Conservation (phyloP, 139 green algal species). For the Pleodorina starrii region DNA sequence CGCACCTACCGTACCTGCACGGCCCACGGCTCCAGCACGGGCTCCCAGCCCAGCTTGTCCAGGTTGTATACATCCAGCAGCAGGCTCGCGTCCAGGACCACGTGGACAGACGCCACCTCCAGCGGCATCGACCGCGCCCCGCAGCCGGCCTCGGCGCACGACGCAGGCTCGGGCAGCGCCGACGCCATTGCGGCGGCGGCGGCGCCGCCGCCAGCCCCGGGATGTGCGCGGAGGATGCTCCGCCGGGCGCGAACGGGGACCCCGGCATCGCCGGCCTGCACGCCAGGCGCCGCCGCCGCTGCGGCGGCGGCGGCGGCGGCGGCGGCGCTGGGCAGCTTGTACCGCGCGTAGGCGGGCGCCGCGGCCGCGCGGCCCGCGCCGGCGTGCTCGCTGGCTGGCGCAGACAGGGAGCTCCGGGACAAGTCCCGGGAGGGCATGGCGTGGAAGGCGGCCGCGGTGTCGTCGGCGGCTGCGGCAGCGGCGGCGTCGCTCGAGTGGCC, state of each 20-base stretch:
- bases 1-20: slow-evolving; percentile 63
- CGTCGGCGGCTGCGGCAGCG: too few relatives aligned
- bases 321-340: neutral
- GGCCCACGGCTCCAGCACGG: slow-evolving; percentile 81
- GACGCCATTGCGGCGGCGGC: slow-evolving; percentile 4
- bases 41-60: slow-evolving; percentile 81
- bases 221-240: too few relatives aligned
- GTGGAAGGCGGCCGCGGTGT: neutral
- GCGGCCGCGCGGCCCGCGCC: neutral
- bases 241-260: too few relatives aligned
- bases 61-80: slow-evolving; percentile 73
- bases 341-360: neutral
- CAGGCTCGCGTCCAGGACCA: slow-evolving; percentile 43
- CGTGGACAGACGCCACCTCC: slow-evolving; percentile 56
- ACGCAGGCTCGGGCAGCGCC: too few relatives aligned
- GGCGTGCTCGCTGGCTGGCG: neutral
- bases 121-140: slow-evolving; percentile 36
- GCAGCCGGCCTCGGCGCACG: neutral
- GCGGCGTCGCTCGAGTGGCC: neutral
- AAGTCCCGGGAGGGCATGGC: neutral
- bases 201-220: slow-evolving; percentile 24
- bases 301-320: too few relatives aligned
- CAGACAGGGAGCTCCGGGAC: neutral
- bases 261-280: too few relatives aligned
- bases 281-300: neutral